Evolutionary conservation across 2,329 filamentous ascomycete genomes (phyloP).

Genomic region (Aspergillus carbonarius): DNA sequence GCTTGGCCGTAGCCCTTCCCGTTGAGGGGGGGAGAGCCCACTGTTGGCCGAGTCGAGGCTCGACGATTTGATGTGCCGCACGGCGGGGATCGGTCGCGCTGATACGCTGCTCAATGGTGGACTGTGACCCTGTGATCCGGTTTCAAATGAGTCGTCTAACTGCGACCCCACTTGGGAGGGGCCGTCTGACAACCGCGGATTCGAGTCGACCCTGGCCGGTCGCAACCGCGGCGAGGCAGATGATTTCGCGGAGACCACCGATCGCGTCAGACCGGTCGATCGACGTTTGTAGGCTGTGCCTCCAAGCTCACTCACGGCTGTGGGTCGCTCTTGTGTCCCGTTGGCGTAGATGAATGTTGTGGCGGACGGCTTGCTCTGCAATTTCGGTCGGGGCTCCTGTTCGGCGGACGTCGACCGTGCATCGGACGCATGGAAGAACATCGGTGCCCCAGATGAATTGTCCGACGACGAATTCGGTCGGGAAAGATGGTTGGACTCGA

Average conservation of each 20-base stretch:
- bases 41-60: slow-evolving; percentile 33
- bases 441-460: slow-evolving; percentile 48
- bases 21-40: slow-evolving; percentile 2
- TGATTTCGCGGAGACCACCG: slow-evolving; percentile 21
- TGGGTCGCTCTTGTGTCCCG: slow-evolving; percentile 33
- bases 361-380: slow-evolving; percentile 25
- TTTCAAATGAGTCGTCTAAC: slow-evolving; percentile 9
- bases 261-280: slow-evolving; percentile 33
- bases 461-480: slow-evolving; percentile 38
- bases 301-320: slow-evolving; percentile 5
- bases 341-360: slow-evolving; percentile 41
- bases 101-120: slow-evolving; percentile 22
- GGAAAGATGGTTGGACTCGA: slow-evolving; percentile 35
- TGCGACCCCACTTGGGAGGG: background rate
- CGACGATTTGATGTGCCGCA: slow-evolving; percentile 33
- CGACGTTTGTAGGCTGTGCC: slow-evolving; percentile 23
- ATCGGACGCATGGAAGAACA: slow-evolving; percentile 93
- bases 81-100: slow-evolving; percentile 16
- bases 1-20: slow-evolving; percentile 31
- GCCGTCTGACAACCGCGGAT: slow-evolving; percentile 26
- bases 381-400: slow-evolving; percentile 28
- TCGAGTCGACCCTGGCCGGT: slow-evolving; percentile 30
- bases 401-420: slow-evolving; percentile 53
- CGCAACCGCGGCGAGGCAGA: slow-evolving; percentile 32
- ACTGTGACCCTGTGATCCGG: slow-evolving; percentile 18